Base-by-base conservation (phyloP, 768 basidiomycete genomes). In the Leccinum aurantiacum region DNA sequence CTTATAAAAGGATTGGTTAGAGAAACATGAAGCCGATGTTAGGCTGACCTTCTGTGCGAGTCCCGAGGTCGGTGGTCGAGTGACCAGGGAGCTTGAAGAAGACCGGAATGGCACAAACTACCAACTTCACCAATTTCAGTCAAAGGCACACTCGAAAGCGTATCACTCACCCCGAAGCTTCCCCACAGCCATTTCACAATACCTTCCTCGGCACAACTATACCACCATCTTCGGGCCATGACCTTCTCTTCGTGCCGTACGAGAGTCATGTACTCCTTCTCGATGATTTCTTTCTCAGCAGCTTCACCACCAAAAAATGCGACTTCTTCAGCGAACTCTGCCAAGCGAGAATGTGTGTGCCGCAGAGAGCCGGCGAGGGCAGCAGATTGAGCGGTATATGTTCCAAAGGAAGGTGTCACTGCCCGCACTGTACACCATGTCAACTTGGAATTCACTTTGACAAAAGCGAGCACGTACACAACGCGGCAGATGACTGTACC, bases 151-250 rank as follows among this genome's bases (percentile, higher is more conserved):
- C n/a, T 50, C 8, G 22, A 35, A 56, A 33, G 53, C 24, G 31
- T 29, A 50, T 25, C n/a, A 81, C 87, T 59, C 68, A 95, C 88
- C 41, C 96, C 96, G 71, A 95, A 89, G 71, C 88, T 90, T 65
- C 96, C 95, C 96, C 96, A 99, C 8, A 95, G 69, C 89, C 89
- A 98, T 76, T 99, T 98, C 68, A 98, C 89, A 48, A 99, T 87
- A 2, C 92, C 94, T 74, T 98, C 96, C 73, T 99, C 96, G 17
- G 89, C 84, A 69, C 94, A 90, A 2, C 89, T 86, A 73, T 96
- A 93, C 89, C 89, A 92, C 83, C 95, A 91, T 35, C 89, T 80
- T 62, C 90, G 86, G 27, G 82, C 77, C 65, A 95, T 79, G 2
- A 95, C 89, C 59, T 82, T 82, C 64, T 89, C 89, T 73, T 95